Conservation (phyloP, 2,329 filamentous ascomycete genomes). For the Fusarium ramigenum region DNA sequence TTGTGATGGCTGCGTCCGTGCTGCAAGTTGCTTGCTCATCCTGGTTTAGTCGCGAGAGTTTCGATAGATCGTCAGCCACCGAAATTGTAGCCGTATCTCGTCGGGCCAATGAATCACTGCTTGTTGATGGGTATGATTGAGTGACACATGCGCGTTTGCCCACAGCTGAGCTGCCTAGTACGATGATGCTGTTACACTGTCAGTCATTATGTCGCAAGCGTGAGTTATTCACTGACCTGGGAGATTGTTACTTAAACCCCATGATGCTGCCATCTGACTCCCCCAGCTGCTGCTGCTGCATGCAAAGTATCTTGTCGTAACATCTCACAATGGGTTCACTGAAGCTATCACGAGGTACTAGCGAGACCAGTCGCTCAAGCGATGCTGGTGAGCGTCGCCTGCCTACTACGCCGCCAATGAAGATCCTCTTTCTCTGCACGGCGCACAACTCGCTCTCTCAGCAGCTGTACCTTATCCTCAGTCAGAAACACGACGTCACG, state of each 20-base stretch:
- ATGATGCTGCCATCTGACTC: not conserved
- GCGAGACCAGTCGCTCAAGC: not conserved
- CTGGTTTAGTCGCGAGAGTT: not conserved
- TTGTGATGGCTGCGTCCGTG: not conserved
- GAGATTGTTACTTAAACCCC: slow-evolving; percentile 9
- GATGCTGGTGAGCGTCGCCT: not conserved
- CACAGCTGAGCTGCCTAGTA: not conserved
- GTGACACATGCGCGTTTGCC: not conserved
- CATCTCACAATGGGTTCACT: not conserved
- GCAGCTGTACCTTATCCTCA: slow-evolving; percentile 20
- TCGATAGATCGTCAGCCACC: slow-evolving; percentile 1
- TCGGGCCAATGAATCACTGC: not conserved
- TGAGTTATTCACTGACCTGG: not conserved
- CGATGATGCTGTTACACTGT: not conserved
- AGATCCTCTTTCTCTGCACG: slow-evolving; percentile 30
- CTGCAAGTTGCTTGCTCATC: not conserved
- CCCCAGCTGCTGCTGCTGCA: not conserved
- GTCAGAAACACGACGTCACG: slow-evolving; percentile 6
- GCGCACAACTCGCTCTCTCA: slow-evolving; percentile 31
- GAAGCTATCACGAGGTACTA: not conserved
- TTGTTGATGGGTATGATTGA: not conserved
- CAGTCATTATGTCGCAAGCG: not conserved
- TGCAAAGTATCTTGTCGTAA: not conserved
- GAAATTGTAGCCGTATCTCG: not conserved
- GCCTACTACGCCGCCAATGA: slow-evolving; percentile 8